A percentile compares a stretch with the other conserved stretches of the same genome.
Evolutionary conservation across 495 filamentous ascomycete species (phyloP).

Genomic region (Beverwykella pulmonaria): DNA sequence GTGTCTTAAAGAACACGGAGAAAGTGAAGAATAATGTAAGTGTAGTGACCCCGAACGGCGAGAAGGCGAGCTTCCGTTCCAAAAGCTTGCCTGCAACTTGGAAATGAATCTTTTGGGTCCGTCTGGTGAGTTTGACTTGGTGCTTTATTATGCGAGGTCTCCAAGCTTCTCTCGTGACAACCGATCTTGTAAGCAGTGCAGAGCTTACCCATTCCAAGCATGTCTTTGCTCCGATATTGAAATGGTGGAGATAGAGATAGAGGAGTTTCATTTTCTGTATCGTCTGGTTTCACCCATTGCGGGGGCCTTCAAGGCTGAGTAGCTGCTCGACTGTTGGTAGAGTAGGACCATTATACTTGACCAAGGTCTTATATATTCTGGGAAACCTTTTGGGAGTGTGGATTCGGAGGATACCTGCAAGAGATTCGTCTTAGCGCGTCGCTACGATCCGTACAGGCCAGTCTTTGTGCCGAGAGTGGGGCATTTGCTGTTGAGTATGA

Average conservation of each 20-base stretch:
- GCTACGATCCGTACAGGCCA: no score
- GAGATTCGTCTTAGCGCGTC: no score
- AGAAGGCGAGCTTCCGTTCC: slow-evolving; percentile 23
- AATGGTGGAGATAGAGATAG: slow-evolving; percentile 26
- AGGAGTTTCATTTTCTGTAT: slow-evolving; percentile 37
- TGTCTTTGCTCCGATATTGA: slow-evolving; percentile 32
- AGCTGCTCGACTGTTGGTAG: slow-evolving; percentile 33
- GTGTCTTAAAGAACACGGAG: no score
- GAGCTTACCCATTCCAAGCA: slow-evolving; percentile 22
- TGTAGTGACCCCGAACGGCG: slow-evolving; percentile 10
- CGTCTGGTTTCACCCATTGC: slow-evolving; percentile 29
- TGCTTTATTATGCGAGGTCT: not conserved
- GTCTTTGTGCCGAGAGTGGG: no score
- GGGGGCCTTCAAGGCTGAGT: slow-evolving; percentile 25
- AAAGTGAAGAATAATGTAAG: no score
- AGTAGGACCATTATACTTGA: slow-evolving; percentile 33
- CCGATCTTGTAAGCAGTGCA: slow-evolving; percentile 9
- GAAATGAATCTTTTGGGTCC: not conserved
- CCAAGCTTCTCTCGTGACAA: not conserved
- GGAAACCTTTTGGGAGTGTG: slow-evolving; percentile 18
- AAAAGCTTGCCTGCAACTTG: not conserved
- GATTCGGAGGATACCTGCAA: slow-evolving; percentile 1
- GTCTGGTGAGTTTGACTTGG: slow-evolving; percentile 11
- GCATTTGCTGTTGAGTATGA: no score
- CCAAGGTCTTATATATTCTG: slow-evolving; percentile 22